Evolutionary conservation across 2,329 filamentous ascomycete species (phyloP), one percentile per base, ranked within the genome.

Genomic region (Triangularia verruculosa): DNA sequence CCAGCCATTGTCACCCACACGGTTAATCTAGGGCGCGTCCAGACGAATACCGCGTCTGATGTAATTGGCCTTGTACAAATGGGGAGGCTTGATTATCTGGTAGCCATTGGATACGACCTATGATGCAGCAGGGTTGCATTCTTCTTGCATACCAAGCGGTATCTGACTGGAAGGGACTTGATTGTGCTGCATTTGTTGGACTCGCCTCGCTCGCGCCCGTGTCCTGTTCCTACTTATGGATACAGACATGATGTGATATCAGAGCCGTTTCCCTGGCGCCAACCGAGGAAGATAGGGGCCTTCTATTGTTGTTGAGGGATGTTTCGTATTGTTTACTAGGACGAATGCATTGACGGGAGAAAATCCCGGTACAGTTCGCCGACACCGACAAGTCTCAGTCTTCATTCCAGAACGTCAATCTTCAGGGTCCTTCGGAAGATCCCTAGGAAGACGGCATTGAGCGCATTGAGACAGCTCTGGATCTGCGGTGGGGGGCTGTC

Each of bases 31-130:
- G n/a, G 39, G 30, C 15, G 22, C 59, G 63, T 64, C 61, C 57
- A 68, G 61, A 65, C 63, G 55, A 64, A 61, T 67, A 63, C 63
- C 63, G 62, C 61, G 39, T 43, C 25, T 59, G 59, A 55, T 57
- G 24, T 63, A 24, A 66, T 66, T 69, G 67, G 64, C 62, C 61
- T 56, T 66, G 58, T 57, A 15, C 25, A 61, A 64, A 64, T 59
- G 62, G 62, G 27, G 32, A 62, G n/a, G 17, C 25, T 20, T 59
- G n/a, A 64, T 59, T 61, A 55, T 27, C 56, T 53, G 13, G 51
- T 47, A 34, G 25, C 47, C 62, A 54, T 54, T 28, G 51, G 51
- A 54, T 24, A 28, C 12, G 20, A 54, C 51, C 51, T 54, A 54
- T 54, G 51, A 54, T 54, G 51, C 51, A 54, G 51, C 25, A 20